Percentiles rank a stretch among this genome's conserved stretches.
Evolutionary conservation across 1,284 basidiomycete genomes (phyloP).

Genomic region (Sanghuangporus weigelae): DNA sequence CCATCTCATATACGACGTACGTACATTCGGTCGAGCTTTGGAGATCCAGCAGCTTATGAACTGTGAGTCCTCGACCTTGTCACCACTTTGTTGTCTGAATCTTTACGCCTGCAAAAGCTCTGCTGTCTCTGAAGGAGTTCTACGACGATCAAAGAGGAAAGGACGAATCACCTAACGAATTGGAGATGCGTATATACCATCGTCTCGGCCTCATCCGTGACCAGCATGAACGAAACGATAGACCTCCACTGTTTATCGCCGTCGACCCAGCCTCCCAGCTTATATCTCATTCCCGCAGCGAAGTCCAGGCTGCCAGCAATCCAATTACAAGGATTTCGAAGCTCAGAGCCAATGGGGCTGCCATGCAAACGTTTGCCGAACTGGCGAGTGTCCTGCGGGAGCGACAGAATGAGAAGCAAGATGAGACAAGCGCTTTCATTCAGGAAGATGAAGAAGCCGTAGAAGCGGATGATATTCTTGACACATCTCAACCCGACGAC

Average conservation of each 20-base stretch:
- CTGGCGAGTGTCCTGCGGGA: constrained; percentile 50
- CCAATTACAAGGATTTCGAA: constrained; percentile 65
- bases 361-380: constrained; percentile 63
- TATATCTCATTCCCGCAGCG: constrained; percentile 74
- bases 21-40: too few relatives aligned
- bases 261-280: constrained; percentile 74
- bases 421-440: constrained; percentile 16
- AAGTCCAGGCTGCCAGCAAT: constrained; percentile 77
- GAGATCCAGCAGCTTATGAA: too few relatives aligned
- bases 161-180: too few relatives aligned
- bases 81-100: too few relatives aligned
- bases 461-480: constrained; percentile 20
- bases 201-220: constrained; percentile 88
- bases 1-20: too few relatives aligned
- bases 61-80: too few relatives aligned
- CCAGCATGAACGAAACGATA: constrained; percentile 73
- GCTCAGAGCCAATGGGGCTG: constrained; percentile 55
- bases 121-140: too few relatives aligned
- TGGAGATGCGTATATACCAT: constrained; percentile 94
- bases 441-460: constrained; percentile 23
- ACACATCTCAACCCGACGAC: constrained; percentile 19
- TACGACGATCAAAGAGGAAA: too few relatives aligned
- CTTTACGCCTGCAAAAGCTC: too few relatives aligned
- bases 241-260: constrained; percentile 71
- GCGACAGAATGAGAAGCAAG: constrained; percentile 42